A percentile compares a stretch with the other conserved stretches of the same genome.
phyloP scores from a whole-genome alignment of 306 rosid species.

The Cucumis sativus region DNA sequence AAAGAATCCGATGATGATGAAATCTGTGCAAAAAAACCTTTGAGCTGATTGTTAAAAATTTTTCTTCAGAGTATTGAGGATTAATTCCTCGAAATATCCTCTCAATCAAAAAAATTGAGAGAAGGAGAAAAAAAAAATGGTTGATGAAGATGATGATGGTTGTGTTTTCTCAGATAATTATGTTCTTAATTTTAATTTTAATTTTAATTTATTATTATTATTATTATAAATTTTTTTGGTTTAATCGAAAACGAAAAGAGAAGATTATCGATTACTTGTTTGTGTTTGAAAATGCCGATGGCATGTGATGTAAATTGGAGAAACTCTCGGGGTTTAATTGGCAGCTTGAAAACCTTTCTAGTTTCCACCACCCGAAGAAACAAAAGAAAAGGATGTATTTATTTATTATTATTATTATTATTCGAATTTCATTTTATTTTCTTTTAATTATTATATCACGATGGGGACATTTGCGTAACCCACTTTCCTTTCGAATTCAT shows the following conservation, averaged over 20 bases:
- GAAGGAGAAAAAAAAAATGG: slow-evolving; percentile 6
- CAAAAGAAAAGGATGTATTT: background rate
- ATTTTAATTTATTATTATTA: background rate
- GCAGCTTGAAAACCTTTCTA: background rate
- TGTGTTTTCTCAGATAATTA: slow-evolving; percentile 26
- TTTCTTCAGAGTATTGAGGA: background rate
- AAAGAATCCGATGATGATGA: background rate
- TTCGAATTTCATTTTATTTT: too few species aligned
- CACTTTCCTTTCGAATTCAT: background rate
- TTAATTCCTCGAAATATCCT: background rate
- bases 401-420: background rate
- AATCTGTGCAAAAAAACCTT: background rate
- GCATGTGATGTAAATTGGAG: background rate
- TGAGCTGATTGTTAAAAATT: background rate
- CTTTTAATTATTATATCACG: background rate
- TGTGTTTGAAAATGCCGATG: background rate
- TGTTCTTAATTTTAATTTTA: slow-evolving; percentile 8
- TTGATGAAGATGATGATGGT: slow-evolving; percentile 11
- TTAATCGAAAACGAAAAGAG: slow-evolving; percentile 10
- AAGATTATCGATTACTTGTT: background rate
- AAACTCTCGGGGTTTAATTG: background rate
- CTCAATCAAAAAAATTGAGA: background rate
- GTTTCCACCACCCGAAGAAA: background rate
- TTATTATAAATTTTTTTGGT: background rate
- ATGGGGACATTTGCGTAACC: background rate